These are phyloP conservation scores for Cordyceps sp. DNA, from an alignment of 2,329 filamentous ascomycete genomes.

Conservation along the genomic window DNA sequence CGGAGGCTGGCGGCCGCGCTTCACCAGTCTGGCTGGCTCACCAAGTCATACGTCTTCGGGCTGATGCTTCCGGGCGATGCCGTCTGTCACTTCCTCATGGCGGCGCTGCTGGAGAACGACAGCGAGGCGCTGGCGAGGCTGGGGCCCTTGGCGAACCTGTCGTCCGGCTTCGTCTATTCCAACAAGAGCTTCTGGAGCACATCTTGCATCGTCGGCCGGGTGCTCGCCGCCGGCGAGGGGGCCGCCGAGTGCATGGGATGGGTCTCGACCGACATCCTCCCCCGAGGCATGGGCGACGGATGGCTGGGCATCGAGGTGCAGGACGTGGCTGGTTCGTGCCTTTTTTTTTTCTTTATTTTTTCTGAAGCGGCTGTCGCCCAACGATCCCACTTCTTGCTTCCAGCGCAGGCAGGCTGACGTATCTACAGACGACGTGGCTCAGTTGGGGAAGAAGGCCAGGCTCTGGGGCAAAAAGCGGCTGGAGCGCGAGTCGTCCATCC, in stretches of 20 bases:
- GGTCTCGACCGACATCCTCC: conserved; percentile 44
- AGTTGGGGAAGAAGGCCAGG: conserved; percentile 36
- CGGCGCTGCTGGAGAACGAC: conserved; percentile 48
- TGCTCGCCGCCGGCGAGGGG: conserved; percentile 44
- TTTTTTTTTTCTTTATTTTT: background rate
- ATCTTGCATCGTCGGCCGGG: conserved; percentile 45
- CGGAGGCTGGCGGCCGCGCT: conserved; percentile 40
- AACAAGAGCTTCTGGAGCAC: conserved; percentile 56
- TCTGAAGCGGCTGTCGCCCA: too few relatives aligned
- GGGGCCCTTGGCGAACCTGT: conserved; percentile 44
- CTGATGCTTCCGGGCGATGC: conserved; percentile 48
- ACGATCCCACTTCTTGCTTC: too few relatives aligned
- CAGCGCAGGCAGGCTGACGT: background rate
- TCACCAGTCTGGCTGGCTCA: conserved; percentile 47
- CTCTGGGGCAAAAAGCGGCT: conserved; percentile 44
- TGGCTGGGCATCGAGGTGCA: conserved; percentile 44
- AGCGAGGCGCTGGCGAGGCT: conserved; percentile 38
- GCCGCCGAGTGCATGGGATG: conserved; percentile 52
- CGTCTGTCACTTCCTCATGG: conserved; percentile 47
- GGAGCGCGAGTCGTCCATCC: conserved; percentile 41
- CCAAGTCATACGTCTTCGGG: conserved; percentile 50
- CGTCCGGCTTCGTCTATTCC: conserved; percentile 45
- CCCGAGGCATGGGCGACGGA: conserved; percentile 32
- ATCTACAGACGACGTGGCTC: conserved; percentile 27
- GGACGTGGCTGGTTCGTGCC: conserved; percentile 24